Percentiles rank a stretch among this genome's conserved stretches.
These are phyloP conservation scores for Colletotrichum camelliae DNA, from an alignment of 2,329 filamentous ascomycete species.

Conservation along the genomic window DNA sequence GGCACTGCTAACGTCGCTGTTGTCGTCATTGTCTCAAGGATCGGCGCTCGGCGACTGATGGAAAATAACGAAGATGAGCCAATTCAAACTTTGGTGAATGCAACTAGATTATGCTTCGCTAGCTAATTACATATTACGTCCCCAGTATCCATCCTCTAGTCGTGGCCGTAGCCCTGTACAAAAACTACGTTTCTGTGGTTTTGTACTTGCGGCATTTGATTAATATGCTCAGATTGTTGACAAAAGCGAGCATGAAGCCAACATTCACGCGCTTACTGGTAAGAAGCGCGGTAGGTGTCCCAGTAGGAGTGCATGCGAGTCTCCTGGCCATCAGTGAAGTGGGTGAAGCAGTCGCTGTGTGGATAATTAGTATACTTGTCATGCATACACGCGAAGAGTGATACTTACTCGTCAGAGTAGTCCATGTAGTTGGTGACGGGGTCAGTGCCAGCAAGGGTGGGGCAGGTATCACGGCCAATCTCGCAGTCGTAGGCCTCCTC, in stretches of 20 bases:
- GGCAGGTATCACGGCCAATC: slow-evolving; percentile 38
- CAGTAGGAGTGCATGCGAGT: slow-evolving; percentile 36
- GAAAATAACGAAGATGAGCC: not conserved
- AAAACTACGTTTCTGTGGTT: not conserved
- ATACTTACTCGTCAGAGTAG: slow-evolving; percentile 45
- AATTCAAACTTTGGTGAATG: not conserved
- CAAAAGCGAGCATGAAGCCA: not conserved
- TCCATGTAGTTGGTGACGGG: slow-evolving; percentile 47
- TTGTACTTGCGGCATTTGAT: not conserved
- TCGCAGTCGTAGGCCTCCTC: slow-evolving; percentile 39
- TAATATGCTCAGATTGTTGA: not conserved
- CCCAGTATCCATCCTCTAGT: not conserved
- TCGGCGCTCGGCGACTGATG: not conserved
- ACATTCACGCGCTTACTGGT: slow-evolving; percentile 1
- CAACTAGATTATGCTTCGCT: not conserved
- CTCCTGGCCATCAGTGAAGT: slow-evolving; percentile 49
- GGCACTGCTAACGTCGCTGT: not conserved
- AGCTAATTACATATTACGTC: not conserved
- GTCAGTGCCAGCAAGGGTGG: slow-evolving; percentile 34
- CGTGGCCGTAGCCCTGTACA: not conserved
- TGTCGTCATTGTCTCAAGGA: not conserved
- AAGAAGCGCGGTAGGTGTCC: slow-evolving; percentile 30
- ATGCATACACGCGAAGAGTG: not conserved
- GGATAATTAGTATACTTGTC: not conserved
- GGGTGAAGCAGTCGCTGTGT: slow-evolving; percentile 44